Conservation (phyloP, 2,329 filamentous ascomycete species). For the Elsinoe australis region DNA sequence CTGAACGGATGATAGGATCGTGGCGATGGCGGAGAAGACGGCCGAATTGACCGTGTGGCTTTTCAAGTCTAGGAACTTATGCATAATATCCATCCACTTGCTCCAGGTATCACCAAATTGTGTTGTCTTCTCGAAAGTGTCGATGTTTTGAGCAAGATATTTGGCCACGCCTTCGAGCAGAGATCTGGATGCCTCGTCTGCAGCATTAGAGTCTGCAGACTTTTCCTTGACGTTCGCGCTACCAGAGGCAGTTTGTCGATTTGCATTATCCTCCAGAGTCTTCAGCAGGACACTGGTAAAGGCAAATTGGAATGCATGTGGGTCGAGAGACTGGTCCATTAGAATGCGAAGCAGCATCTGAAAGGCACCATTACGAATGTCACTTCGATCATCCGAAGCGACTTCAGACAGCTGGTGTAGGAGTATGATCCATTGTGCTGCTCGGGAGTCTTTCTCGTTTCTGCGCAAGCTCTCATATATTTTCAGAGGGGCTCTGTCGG, state of each 20-base stretch:
- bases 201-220: neutral
- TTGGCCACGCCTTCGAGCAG: conserved; percentile 65
- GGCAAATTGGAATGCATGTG: conserved; percentile 72
- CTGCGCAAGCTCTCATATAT: conserved; percentile 37
- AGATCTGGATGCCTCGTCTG: conserved; percentile 61
- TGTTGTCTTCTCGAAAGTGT: conserved; percentile 57
- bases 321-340: conserved; percentile 73
- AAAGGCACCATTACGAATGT: conserved; percentile 78
- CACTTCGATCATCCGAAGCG: conserved; percentile 62
- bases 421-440: conserved; percentile 71
- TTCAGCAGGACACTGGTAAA: conserved; percentile 73
- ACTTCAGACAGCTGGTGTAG: conserved; percentile 63
- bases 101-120: conserved; percentile 69
- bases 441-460: conserved; percentile 45
- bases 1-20: conserved; percentile 32
- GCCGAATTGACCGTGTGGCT: conserved; percentile 37
- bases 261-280: conserved; percentile 46
- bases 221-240: conserved; percentile 22
- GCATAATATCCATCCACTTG: conserved; percentile 62
- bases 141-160: conserved; percentile 68
- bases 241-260: neutral
- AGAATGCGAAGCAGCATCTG: conserved; percentile 88
- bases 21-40: conserved; percentile 36
- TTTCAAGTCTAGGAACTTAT: conserved; percentile 38
- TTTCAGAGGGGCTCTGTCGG: conserved; percentile 13